Evolutionary conservation across 1,284 basidiomycete genomes (phyloP).

Genomic region (Phylloporus gajari): DNA sequence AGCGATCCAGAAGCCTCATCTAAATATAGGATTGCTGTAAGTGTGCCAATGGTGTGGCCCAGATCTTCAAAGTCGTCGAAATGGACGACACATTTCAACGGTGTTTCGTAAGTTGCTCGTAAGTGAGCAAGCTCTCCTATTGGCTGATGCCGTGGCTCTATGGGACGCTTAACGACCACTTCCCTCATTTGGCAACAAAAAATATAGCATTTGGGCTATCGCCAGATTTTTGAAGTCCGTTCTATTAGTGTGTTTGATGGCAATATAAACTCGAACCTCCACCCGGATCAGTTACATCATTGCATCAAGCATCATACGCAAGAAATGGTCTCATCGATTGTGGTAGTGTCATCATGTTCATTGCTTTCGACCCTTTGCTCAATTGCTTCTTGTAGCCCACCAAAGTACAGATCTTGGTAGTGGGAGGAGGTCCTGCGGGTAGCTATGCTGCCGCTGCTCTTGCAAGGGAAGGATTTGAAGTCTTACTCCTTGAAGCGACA

Average conservation of each 20-base stretch:
- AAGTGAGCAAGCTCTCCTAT: too few relatives aligned
- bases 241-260: background rate
- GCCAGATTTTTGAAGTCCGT: too few relatives aligned
- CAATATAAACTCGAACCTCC: background rate
- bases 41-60: too few relatives aligned
- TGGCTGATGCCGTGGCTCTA: too few relatives aligned
- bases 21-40: too few relatives aligned
- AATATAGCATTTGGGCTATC: too few relatives aligned
- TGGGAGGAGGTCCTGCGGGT: constrained; percentile 64
- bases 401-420: constrained; percentile 42
- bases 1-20: background rate
- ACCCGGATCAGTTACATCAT: too few relatives aligned
- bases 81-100: too few relatives aligned
- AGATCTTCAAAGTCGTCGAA: too few relatives aligned
- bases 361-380: background rate
- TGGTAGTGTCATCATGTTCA: background rate
- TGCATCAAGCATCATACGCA: background rate
- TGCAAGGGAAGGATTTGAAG: constrained; percentile 58
- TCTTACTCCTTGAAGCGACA: constrained; percentile 63
- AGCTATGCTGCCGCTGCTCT: constrained; percentile 63
- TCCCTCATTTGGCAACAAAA: too few relatives aligned
- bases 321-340: background rate
- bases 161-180: too few relatives aligned
- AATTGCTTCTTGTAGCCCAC: background rate
- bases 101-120: too few relatives aligned